These are phyloP conservation scores for Ramaria sp. DNA, from an alignment of 768 basidiomycete species.

Conservation along the genomic window DNA sequence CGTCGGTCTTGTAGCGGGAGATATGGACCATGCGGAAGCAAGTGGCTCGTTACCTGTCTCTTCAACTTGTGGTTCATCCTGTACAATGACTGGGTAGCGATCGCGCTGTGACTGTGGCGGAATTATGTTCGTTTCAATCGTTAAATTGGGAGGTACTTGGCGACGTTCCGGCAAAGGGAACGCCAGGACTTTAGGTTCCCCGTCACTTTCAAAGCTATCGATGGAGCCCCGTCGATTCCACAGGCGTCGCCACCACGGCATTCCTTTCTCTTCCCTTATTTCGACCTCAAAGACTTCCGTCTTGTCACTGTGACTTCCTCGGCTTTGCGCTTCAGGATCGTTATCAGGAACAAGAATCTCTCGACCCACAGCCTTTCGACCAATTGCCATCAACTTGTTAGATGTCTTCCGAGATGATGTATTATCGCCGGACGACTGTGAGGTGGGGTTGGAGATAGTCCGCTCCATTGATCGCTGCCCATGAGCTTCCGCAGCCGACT, in stretches of 20 bases:
- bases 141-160: background rate
- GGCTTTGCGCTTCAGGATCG: constrained; percentile 1
- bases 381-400: constrained; percentile 30
- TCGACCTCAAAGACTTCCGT: constrained; percentile 7
- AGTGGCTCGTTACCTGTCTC: background rate
- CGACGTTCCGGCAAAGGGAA: background rate
- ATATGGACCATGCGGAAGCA: background rate
- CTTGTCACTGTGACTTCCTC: background rate
- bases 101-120: background rate
- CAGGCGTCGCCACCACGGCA: constrained; percentile 7
- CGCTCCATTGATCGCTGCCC: constrained; percentile 5
- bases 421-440: constrained; percentile 18
- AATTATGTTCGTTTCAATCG: constrained; percentile 5
- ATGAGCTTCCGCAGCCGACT: constrained; percentile 14
- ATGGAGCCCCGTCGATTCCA: constrained; percentile 3
- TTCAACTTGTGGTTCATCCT: background rate
- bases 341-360: constrained; percentile 16
- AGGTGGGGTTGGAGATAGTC: constrained; percentile 13
- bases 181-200: background rate
- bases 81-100: background rate
- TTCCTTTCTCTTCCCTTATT: constrained; percentile 1
- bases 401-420: constrained; percentile 10
- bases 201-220: constrained; percentile 4
- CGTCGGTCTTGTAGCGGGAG: background rate
- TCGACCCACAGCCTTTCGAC: constrained; percentile 28